Evolutionary conservation across 1,284 basidiomycete species (phyloP), one percentile per base, ranked within the genome.

Genomic region (Ustilago nuda): DNA sequence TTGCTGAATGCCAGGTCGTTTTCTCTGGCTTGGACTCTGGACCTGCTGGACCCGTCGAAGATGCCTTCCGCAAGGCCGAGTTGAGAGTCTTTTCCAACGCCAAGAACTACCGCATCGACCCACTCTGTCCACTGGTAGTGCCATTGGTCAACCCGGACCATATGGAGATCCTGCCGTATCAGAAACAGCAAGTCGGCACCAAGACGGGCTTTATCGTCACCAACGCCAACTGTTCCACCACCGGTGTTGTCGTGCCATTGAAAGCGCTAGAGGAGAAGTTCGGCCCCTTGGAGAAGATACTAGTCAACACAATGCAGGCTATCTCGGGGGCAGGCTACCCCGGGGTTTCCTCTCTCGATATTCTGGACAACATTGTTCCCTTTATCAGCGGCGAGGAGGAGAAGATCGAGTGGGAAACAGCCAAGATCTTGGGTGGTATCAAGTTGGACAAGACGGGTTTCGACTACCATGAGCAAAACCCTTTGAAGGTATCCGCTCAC

Each of bases 211-310:
- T 94, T 89, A 96, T 99, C 86, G 92, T 99, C 74, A 96, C 94
- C 65, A 99, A 99, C 86, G 97, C 97, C 78, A 99, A 99, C 88
- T 99, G 97, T 88, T 94, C 94, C 39, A 98, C 97, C 17, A 99
- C 97, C 2, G 96, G 93, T 32, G 89, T 93, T 75, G 94, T 97
- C 72, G 92, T 99, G 50, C 94, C 95, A 13, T 91, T 99, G 76
- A 91, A 92, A 64, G 96, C 96, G 0, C 90, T 99, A 78, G 95
- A 98, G 87, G 91, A 91, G 76, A 89, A 92, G 0, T 99, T 99
- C 78, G 97, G 97, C 2, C 94, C 95, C 15, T 88, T 99, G 81
- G 94, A 98, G 82, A 91, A 91, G 12, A 91, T 94, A 79, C 88
- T 98, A 83, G 92, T 95, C 84, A 96, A 94, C 27, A 99, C 97